phyloP scores from a whole-genome alignment of 2,329 filamentous ascomycete species.

The Capronia coronata region DNA sequence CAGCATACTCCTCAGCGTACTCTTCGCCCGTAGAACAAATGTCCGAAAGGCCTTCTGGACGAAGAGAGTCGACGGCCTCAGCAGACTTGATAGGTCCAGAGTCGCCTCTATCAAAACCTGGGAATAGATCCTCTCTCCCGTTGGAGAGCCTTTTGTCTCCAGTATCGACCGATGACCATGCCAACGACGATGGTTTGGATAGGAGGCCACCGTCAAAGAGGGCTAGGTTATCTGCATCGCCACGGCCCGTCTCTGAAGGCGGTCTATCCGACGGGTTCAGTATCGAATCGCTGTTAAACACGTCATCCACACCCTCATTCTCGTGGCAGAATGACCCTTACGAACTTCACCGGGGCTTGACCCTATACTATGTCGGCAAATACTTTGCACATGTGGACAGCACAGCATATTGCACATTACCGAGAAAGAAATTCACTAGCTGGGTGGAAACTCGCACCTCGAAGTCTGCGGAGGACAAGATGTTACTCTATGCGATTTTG shows the following conservation, averaged over 20 bases:
- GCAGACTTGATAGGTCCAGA: conserved; percentile 31
- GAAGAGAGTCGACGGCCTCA: conserved; percentile 17
- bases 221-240: conserved; percentile 22
- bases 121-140: conserved; percentile 11
- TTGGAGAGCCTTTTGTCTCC: conserved; percentile 21
- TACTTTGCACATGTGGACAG: conserved; percentile 54
- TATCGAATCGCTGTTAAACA: conserved; percentile 3
- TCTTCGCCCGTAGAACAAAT: conserved; percentile 17
- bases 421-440: conserved; percentile 46
- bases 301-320: conserved; percentile 5
- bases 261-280: conserved; percentile 1
- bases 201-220: conserved; percentile 28
- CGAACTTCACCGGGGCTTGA: conserved; percentile 44
- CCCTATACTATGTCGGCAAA: conserved; percentile 48
- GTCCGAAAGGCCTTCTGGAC: conserved; percentile 1
- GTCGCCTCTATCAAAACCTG: conserved; percentile 29
- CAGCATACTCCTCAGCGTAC: conserved; percentile 10
- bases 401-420: conserved; percentile 52
- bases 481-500: conserved; percentile 56
- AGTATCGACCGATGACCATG: conserved; percentile 28
- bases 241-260: conserved; percentile 14
- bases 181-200: conserved; percentile 30
- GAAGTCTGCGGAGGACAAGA: conserved; percentile 50
- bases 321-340: conserved; percentile 52
- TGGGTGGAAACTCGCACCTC: conserved; percentile 48